phyloP scores from a whole-genome alignment of 495 filamentous ascomycete genomes.

The Staphylotrichum longicolle region DNA sequence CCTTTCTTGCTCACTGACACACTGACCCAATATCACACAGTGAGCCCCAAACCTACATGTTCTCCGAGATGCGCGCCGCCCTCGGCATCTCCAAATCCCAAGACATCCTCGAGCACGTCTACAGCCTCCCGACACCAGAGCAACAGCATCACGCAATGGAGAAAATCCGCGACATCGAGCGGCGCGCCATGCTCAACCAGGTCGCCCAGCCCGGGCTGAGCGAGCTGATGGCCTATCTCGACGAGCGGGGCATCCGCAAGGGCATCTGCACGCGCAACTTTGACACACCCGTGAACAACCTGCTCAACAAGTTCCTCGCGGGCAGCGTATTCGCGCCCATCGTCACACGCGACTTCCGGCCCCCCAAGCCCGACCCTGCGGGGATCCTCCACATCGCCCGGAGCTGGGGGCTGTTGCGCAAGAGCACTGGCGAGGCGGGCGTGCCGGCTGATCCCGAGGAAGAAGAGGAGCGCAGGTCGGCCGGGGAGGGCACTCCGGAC shows the following conservation, averaged over 20 bases:
- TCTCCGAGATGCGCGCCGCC: constrained; percentile 71
- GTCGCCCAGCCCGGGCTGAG: constrained; percentile 75
- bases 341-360: constrained; percentile 78
- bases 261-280: constrained; percentile 95
- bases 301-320: constrained; percentile 70
- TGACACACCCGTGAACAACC: constrained; percentile 63
- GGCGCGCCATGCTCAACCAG: constrained; percentile 72
- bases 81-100: constrained; percentile 61
- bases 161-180: constrained; percentile 75
- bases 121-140: constrained; percentile 59
- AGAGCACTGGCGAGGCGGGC: constrained; percentile 36
- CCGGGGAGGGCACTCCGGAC: constrained; percentile 20
- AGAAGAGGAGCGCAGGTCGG: constrained; percentile 21
- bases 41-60: constrained; percentile 94
- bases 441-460: constrained; percentile 24
- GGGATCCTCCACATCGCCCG: constrained; percentile 81
- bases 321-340: constrained; percentile 71
- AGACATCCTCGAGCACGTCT: constrained; percentile 89
- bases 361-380: constrained; percentile 84
- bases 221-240: constrained; percentile 75
- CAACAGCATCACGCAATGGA: constrained; percentile 64
- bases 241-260: constrained; percentile 62
- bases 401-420: constrained; percentile 63
- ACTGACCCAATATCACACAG: constrained; percentile 39
- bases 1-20: too few relatives aligned